Conservation (phyloP, 768 basidiomycete genomes). For the Lyophyllum semitale region DNA sequence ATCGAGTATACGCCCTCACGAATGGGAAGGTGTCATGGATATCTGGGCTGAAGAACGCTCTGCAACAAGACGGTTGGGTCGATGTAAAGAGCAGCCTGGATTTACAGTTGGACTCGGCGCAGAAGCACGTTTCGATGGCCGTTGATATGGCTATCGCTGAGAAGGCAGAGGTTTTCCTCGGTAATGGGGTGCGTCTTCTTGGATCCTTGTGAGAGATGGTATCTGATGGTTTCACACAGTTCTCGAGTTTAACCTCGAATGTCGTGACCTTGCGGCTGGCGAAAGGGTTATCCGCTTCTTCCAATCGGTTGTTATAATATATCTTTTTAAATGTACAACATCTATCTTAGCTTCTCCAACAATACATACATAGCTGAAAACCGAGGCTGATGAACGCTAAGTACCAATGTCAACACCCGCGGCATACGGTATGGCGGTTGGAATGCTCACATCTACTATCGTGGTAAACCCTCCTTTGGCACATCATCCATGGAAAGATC, state of each 20-base stretch:
- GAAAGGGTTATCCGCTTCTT: constrained; percentile 26
- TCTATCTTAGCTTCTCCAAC: neutral
- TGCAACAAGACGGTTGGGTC: constrained; percentile 45
- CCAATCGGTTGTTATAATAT: constrained; percentile 34
- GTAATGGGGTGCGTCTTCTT: constrained; percentile 61
- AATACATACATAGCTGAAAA: neutral
- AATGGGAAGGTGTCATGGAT: constrained; percentile 59
- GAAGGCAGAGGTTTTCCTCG: constrained; percentile 64
- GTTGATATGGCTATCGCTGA: constrained; percentile 71
- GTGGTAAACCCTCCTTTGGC: neutral
- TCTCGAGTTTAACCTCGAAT: constrained; percentile 39
- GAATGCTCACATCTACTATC: neutral
- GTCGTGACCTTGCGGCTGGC: constrained; percentile 35
- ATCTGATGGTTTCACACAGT: constrained; percentile 20
- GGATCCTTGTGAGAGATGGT: neutral
- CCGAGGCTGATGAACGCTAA: neutral
- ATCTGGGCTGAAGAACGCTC: constrained; percentile 39
- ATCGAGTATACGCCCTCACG: constrained; percentile 63
- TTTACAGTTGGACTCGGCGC: constrained; percentile 52
- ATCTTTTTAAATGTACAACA: neutral
- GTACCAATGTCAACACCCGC: too few relatives aligned
- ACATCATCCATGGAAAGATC: neutral
- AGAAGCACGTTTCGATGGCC: constrained; percentile 56
- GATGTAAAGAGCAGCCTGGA: constrained; percentile 57
- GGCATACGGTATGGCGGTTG: too few relatives aligned